Evolutionary conservation across 2,329 filamentous ascomycete genomes (phyloP).

Genomic region (Mollisiaceae sp.): DNA sequence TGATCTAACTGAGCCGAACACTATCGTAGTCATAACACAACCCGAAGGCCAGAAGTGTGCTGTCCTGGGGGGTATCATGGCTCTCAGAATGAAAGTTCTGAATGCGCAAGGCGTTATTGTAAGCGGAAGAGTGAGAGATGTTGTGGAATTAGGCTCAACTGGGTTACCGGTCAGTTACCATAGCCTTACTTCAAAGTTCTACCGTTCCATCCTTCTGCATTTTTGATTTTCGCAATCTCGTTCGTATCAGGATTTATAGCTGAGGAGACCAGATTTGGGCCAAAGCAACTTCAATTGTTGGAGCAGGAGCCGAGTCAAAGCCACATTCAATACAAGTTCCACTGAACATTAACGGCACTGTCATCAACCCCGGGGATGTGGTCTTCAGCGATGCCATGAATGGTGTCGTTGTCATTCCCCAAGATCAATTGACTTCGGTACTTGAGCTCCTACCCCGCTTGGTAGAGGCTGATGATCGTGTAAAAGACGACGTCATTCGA

Average conservation of each 20-base stretch:
- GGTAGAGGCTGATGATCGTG: conserved; percentile 58
- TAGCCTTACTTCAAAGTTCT: not conserved
- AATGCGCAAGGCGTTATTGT: conserved; percentile 68
- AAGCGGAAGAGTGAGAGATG: conserved; percentile 69
- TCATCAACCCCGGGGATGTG: conserved; percentile 63
- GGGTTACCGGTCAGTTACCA: conserved; percentile 58
- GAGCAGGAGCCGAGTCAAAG: conserved; percentile 59
- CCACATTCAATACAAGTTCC: conserved; percentile 58
- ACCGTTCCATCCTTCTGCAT: not conserved
- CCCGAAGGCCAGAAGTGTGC: conserved; percentile 70
- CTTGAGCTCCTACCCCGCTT: conserved; percentile 54
- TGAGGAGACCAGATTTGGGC: conserved; percentile 55
- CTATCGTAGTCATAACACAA: conserved; percentile 70
- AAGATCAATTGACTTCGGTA: conserved; percentile 62
- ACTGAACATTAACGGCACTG: conserved; percentile 50
- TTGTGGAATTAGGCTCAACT: conserved; percentile 61
- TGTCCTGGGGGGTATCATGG: conserved; percentile 79
- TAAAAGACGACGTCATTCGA: conserved; percentile 66
- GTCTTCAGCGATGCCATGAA: conserved; percentile 73
- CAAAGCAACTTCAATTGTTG: conserved; percentile 61
- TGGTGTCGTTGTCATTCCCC: conserved; percentile 71
- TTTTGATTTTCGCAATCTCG: not conserved
- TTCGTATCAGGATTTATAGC: not conserved
- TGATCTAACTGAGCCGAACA: conserved; percentile 63
- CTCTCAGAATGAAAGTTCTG: conserved; percentile 67